These are phyloP conservation scores for Myotisia sp. DNA, from an alignment of 2,329 filamentous ascomycete species.

Conservation along the genomic window DNA sequence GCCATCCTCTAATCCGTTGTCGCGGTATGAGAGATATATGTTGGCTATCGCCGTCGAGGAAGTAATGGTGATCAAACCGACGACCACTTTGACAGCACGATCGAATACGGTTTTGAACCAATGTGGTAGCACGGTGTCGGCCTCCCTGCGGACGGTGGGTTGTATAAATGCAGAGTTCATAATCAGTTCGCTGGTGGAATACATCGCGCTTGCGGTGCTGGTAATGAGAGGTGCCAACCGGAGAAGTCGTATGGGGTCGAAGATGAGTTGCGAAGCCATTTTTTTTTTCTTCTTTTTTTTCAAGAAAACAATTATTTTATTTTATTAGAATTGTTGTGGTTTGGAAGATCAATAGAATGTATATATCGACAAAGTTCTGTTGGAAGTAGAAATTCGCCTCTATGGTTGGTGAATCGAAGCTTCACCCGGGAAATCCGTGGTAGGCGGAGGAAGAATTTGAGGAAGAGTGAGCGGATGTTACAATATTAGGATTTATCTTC, in stretches of 20 bases:
- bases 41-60: conserved; percentile 9
- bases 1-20: conserved; percentile 55
- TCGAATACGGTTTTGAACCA: conserved; percentile 34
- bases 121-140: conserved; percentile 25
- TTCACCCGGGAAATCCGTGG: too few relatives aligned
- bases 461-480: too few relatives aligned
- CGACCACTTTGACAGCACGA: conserved; percentile 17
- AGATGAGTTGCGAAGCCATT: conserved; percentile 10
- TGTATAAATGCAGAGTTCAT: conserved; percentile 15
- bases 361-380: too few relatives aligned
- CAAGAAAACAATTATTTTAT: too few relatives aligned
- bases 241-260: conserved; percentile 17
- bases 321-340: too few relatives aligned
- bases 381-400: too few relatives aligned
- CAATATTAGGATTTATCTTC: too few relatives aligned
- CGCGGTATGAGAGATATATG: conserved; percentile 44
- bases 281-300: too few relatives aligned
- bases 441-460: too few relatives aligned
- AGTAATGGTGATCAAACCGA: conserved; percentile 9
- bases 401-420: too few relatives aligned
- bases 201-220: conserved; percentile 35
- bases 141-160: conserved; percentile 10
- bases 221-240: conserved; percentile 35
- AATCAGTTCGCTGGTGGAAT: conserved; percentile 28
- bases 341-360: too few relatives aligned